Evolutionary conservation across 1,284 basidiomycete species (phyloP), one percentile per base, ranked within the genome.

Genomic region (Ceratorhiza oryzae-sativae): DNA sequence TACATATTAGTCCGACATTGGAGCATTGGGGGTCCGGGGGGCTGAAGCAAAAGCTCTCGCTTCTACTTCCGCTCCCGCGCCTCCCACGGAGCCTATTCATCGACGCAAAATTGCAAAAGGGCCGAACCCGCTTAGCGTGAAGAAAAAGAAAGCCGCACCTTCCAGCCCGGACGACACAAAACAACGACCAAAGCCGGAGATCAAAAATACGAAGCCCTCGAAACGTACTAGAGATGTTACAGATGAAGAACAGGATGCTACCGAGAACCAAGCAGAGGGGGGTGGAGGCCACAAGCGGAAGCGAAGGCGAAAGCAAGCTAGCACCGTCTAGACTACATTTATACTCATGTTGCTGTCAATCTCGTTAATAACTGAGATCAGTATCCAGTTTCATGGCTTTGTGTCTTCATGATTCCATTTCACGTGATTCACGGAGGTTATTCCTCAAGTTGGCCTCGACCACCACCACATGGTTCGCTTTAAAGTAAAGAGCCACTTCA

Each of bases 101-200:
- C 34, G 41, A 25, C 87, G 84, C 75, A 90, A 86, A 77, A 89
- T 88, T 0, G 89, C 90, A 0, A 96, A 94, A 79, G 93, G 86
- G 0, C 94, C 96, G 0, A 99, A 99, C 82, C 95, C 97, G 15
- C 84, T 99, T 3, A 95, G 94, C 73, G 83, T 96, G 45, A 95
- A 93, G 84, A 98, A 95, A 85, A 95, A 95, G 82, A 90, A 86
- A 78, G 73, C 75, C 1, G 55, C 65, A 41, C 20, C 74, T 20
- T 32, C 42, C 9, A 42, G 56, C 8, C n/a, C n/a, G 2, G 55
- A 30, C 45, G 60, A 27, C 53, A 55, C 8, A 20, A 48, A 25
- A 41, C 23, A 48, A 1, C 39, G 6, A 61, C 42, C 58, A 48
- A 71, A 25, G 49, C 12, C 51, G 3, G 49, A 55, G 12, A 18